Percentiles rank a stretch among this genome's conserved stretches.
Conservation (phyloP, 176 grass and related monocot genomes). For the Oryza glaberrima region DNA sequence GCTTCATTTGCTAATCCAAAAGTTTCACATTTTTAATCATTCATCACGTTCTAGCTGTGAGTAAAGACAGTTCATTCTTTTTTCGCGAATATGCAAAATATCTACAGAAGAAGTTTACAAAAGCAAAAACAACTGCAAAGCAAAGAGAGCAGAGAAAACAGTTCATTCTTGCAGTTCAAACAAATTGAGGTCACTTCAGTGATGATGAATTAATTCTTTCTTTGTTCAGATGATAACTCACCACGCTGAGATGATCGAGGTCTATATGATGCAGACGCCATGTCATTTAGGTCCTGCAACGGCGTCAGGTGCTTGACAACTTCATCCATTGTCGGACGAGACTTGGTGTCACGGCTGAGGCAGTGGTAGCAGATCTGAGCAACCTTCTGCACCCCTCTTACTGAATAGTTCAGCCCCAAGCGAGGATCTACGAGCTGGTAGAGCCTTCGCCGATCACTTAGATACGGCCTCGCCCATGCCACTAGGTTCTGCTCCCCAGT, state of each 20-base stretch:
- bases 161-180: neutral
- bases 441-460: conserved; percentile 74
- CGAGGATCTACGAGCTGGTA: conserved; percentile 92
- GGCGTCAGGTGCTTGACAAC: conserved; percentile 72
- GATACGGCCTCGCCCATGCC: conserved; percentile 72
- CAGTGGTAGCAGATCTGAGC: conserved; percentile 80
- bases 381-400: conserved; percentile 79
- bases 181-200: neutral
- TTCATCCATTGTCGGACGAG: conserved; percentile 76
- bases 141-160: too few relatives aligned
- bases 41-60: neutral
- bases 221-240: conserved; percentile 47
- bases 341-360: conserved; percentile 74
- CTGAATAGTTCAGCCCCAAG: conserved; percentile 82
- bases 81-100: too few relatives aligned
- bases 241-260: conserved; percentile 64
- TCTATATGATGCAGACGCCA: conserved; percentile 63
- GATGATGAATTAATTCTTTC: neutral
- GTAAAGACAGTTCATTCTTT: too few relatives aligned
- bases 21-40: neutral
- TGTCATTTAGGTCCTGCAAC: conserved; percentile 72
- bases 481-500: conserved; percentile 83
- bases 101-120: too few relatives aligned
- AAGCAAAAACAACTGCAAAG: too few relatives aligned
- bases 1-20: conserved; percentile 2